These are phyloP conservation scores for Tetracladium marchalianum DNA, from an alignment of 495 filamentous ascomycete species.

Conservation along the genomic window DNA sequence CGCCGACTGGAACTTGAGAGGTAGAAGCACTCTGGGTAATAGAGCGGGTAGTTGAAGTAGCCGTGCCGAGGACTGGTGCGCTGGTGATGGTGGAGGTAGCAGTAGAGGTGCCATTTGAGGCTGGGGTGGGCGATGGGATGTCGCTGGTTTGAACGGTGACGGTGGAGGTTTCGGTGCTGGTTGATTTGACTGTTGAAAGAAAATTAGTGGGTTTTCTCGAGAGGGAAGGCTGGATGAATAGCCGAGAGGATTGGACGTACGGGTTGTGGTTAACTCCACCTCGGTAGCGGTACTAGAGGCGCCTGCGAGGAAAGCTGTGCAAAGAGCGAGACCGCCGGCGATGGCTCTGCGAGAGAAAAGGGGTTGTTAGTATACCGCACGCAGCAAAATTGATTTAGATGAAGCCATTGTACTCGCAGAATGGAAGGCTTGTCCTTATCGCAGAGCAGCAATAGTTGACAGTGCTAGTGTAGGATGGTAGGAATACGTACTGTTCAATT, in stretches of 20 bases:
- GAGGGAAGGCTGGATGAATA: too few relatives aligned
- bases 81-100: neutral
- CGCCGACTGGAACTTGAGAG: slow-evolving; percentile 1
- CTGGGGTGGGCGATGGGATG: neutral
- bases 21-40: neutral
- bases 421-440: too few relatives aligned
- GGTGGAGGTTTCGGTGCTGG: too few relatives aligned
- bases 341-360: slow-evolving; percentile 6
- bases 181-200: too few relatives aligned
- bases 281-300: neutral
- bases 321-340: slow-evolving; percentile 17
- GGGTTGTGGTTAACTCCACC: neutral
- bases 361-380: slow-evolving; percentile 9
- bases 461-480: too few relatives aligned
- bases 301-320: slow-evolving; percentile 16
- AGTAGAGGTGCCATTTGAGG: neutral
- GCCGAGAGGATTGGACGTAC: too few relatives aligned
- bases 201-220: too few relatives aligned
- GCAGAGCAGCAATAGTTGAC: too few relatives aligned
- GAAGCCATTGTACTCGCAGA: too few relatives aligned
- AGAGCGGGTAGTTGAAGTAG: neutral
- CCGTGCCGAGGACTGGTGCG: neutral
- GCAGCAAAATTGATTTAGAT: too few relatives aligned
- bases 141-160: too few relatives aligned
- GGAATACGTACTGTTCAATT: too few relatives aligned